Evolutionary conservation across 2,329 filamentous ascomycete species (phyloP), one percentile per base, ranked within the genome.

Genomic region (Fusarium nelsonii): DNA sequence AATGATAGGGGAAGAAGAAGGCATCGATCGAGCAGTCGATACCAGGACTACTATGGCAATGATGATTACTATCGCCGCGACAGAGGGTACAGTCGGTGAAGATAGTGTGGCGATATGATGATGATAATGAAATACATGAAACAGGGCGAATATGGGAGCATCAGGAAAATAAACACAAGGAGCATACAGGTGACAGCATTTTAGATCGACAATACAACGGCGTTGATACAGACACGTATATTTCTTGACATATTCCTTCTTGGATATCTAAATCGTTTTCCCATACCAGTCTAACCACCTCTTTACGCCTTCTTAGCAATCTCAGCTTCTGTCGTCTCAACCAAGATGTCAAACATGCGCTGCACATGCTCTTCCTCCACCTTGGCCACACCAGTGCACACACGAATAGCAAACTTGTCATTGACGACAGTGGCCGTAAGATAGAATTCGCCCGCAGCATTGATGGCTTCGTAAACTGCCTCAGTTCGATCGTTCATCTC

Each of bases 361-460:
- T 88, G 83, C 6, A 97, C 80, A 78, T 93, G 91, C 79, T 92
- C 90, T 77, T 95, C 90, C 0, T 90, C 88, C 40, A 87, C 82
- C 26, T 87, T 82, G 72, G 91, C 92, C n/a, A 76, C 78, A 1
- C 87, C 90, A 58, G 92, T 93, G 23, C 95, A 91, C 37, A 97
- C 88, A 0, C 95, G 85, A 64, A 98, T 97, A 3, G 91, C 90
- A 78, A 93, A 93, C 20, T 89, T 84, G 1, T 89, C 91, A 10
- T 87, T 88, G 14, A 97, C 84, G 6, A 93, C 87, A 2, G 90
- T 91, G 41, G 89, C 91, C 0, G 94, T 97, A 26, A 97, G 81
- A 79, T 93, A 97, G 58, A 97, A 91, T 78, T 93, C 88, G 2
- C 93, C 93, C 9, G 86, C 82, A 4, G 83, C 82, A 73, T 97